Evolutionary conservation across 1,284 basidiomycete species (phyloP), one percentile per base, ranked within the genome.

Genomic region (Anthracocystis panici-leucophaei): DNA sequence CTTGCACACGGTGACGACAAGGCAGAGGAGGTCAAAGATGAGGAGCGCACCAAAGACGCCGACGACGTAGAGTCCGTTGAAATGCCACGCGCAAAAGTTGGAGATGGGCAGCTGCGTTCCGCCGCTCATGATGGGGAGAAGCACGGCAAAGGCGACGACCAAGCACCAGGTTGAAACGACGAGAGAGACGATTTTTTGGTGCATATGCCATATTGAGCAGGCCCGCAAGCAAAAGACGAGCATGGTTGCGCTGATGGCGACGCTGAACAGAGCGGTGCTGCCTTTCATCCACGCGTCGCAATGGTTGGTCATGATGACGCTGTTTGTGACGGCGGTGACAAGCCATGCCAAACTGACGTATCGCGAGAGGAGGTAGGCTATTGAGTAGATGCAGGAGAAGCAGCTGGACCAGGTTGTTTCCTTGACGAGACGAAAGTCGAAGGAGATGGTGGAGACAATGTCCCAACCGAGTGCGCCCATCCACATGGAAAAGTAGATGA

Each of bases 381-480:
- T 44, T n/a, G 80, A 80, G 46, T 81, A 77, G 53, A 70, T 55
- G 48, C 64, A 58, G 20, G 78, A 78, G 33, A 72, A 73, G 61
- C 67, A 44, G 63, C 70, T 77, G 27, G 64, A 46, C 73, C 77
- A 81, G 2, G 50, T 72, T 12, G 80, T 81, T 55, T 81, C 67
- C 25, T 57, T 54, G 51, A 77, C 29, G 44, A 81, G 42, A 23
- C 78, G 67, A 41, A 74, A 21, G 54, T 82, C 80, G 49, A 82
- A 80, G 11, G 52, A 31, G 35, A 77, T 54, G 42, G 76, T 77
- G 55, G 67, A 74, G 49, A 82, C 64, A 27, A 82, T 74, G 49
- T 82, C 80, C 80, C 79, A 82, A 11, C 78, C 80, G 14, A 80
- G 69, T 4, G 79, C 80, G 42, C 80, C 80, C 61, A 80, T 73